A percentile compares a stretch with the other conserved stretches of the same genome.
These are phyloP conservation scores for Mycena vulgaris DNA, from an alignment of 768 basidiomycete species.

Conservation along the genomic window DNA sequence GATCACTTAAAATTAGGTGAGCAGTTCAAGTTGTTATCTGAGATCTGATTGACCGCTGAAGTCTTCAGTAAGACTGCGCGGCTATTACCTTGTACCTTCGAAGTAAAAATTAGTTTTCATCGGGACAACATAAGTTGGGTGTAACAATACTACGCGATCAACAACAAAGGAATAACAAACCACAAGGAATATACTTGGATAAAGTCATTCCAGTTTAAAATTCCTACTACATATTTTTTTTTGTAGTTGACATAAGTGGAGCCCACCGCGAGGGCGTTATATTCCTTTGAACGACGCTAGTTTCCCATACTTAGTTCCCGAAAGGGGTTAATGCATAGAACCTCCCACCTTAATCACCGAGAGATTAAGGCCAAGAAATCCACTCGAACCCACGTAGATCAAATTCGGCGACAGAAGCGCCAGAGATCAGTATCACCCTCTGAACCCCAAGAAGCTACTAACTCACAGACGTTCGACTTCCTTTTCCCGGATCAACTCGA, in stretches of 20 bases:
- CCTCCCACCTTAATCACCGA: not conserved
- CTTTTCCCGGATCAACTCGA: not conserved
- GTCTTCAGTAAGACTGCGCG: too few relatives aligned
- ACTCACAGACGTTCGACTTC: not conserved
- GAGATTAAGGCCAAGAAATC: not conserved
- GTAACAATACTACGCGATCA: too few relatives aligned
- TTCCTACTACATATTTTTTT: not conserved
- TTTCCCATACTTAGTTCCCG: not conserved
- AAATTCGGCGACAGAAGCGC: not conserved
- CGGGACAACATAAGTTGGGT: too few relatives aligned
- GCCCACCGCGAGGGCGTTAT: conserved; percentile 3
- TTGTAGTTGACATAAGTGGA: conserved; percentile 7
- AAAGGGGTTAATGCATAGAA: not conserved
- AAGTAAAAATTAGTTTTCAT: too few relatives aligned
- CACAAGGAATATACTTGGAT: not conserved
- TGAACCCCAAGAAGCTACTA: not conserved
- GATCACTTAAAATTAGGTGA: too few relatives aligned
- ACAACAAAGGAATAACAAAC: not conserved
- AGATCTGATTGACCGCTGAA: too few relatives aligned
- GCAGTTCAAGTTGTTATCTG: too few relatives aligned
- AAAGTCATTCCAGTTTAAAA: not conserved
- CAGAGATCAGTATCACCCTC: not conserved
- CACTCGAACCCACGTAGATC: not conserved
- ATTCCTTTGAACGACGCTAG: not conserved
- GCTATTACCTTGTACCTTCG: too few relatives aligned